Evolutionary conservation across 768 basidiomycete species (phyloP).

Genomic region (Bullera alba): DNA sequence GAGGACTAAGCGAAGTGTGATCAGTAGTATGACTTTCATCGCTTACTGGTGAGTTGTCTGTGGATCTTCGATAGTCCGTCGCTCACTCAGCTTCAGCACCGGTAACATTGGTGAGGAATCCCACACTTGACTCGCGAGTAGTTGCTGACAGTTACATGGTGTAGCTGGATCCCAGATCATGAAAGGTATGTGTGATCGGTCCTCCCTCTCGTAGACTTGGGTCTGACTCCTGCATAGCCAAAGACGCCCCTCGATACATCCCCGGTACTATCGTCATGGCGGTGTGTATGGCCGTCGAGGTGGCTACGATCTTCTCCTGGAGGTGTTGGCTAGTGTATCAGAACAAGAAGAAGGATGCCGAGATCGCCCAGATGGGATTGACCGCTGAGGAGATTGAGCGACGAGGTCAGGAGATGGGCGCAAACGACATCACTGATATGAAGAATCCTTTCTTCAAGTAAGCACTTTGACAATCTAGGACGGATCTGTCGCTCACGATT

Average conservation of each 20-base stretch:
- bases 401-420: slow-evolving; percentile 19
- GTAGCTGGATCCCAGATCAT: slow-evolving; percentile 14
- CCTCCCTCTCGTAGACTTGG: no score
- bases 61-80: no score
- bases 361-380: slow-evolving; percentile 9
- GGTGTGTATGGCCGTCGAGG: slow-evolving; percentile 15
- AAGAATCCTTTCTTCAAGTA: slow-evolving; percentile 28
- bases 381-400: slow-evolving; percentile 15
- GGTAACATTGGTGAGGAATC: no score
- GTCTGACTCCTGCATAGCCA: background rate
- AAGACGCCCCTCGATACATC: slow-evolving; percentile 27
- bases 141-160: slow-evolving; percentile 16
- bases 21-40: no score
- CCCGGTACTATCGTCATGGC: slow-evolving; percentile 18
- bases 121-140: slow-evolving; percentile 2
- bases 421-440: slow-evolving; percentile 31
- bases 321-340: slow-evolving; percentile 16
- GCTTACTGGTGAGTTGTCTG: no score
- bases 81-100: no score
- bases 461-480: no score
- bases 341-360: slow-evolving; percentile 12
- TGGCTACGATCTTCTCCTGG: slow-evolving; percentile 18
- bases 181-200: background rate
- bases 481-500: no score
- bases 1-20: no score